Conservation (phyloP, 768 basidiomycete species). For the Auricularia cornea region DNA sequence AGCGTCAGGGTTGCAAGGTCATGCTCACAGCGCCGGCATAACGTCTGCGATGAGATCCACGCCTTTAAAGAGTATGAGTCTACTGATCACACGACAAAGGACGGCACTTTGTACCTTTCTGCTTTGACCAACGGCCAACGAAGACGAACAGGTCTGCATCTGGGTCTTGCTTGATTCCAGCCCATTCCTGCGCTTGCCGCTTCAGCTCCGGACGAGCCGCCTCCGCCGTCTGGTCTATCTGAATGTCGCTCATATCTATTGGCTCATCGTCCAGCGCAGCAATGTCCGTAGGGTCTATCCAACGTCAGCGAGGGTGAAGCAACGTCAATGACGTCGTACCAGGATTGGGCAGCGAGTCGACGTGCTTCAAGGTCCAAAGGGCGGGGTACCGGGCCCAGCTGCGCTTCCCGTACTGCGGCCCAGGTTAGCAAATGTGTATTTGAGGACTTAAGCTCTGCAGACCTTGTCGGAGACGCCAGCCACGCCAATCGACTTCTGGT, state of each 20-base stretch:
- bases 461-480: conserved; percentile 92
- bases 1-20: not conserved
- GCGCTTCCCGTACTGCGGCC: conserved; percentile 69
- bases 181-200: conserved; percentile 93
- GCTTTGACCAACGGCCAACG: conserved; percentile 96
- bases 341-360: conserved; percentile 91
- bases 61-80: conserved; percentile 19
- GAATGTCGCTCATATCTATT: conserved; percentile 57
- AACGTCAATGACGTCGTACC: conserved; percentile 21
- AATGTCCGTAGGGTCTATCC: conserved; percentile 72
- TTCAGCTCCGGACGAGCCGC: conserved; percentile 87
- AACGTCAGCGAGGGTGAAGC: not conserved
- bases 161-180: conserved; percentile 84
- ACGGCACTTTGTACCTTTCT: conserved; percentile 51
- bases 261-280: conserved; percentile 83
- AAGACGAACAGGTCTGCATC: conserved; percentile 89
- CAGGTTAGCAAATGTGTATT: not conserved
- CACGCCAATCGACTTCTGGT: conserved; percentile 89
- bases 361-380: conserved; percentile 90
- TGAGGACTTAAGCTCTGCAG: not conserved
- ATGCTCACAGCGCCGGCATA: conserved; percentile 77
- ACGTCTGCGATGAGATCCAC: conserved; percentile 97
- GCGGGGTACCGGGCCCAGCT: conserved; percentile 96
- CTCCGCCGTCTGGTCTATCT: conserved; percentile 74
- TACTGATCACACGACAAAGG: not conserved